These are phyloP conservation scores for Amanita fuliginea DNA, from an alignment of 768 basidiomycete genomes.

Conservation along the genomic window DNA sequence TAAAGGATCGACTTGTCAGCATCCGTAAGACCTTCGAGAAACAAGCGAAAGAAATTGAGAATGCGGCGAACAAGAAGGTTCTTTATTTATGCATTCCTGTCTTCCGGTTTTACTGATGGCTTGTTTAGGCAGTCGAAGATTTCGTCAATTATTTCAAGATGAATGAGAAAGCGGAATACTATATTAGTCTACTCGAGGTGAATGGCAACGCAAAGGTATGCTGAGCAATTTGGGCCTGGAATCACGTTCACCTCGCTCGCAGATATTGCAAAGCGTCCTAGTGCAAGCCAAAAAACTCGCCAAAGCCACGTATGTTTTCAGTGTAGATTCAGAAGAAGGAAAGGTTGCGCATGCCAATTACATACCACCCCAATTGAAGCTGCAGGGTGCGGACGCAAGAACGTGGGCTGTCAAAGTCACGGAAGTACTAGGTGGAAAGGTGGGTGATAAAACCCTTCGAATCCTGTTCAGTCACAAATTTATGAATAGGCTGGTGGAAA, in stretches of 20 bases:
- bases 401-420: slow-evolving; percentile 77
- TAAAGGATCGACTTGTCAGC: slow-evolving; percentile 61
- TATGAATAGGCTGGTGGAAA: slow-evolving; percentile 79
- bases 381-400: slow-evolving; percentile 69
- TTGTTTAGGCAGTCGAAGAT: slow-evolving; percentile 52
- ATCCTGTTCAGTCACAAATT: not conserved
- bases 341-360: slow-evolving; percentile 87
- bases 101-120: not conserved
- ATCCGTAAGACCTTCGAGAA: slow-evolving; percentile 82
- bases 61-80: slow-evolving; percentile 69
- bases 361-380: slow-evolving; percentile 47
- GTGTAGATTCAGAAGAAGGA: slow-evolving; percentile 50
- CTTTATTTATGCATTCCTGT: slow-evolving; percentile 8
- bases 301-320: slow-evolving; percentile 87
- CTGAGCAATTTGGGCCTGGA: not conserved
- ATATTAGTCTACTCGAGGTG: slow-evolving; percentile 61
- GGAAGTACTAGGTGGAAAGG: slow-evolving; percentile 86
- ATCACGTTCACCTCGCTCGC: slow-evolving; percentile 3
- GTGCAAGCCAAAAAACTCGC: slow-evolving; percentile 68
- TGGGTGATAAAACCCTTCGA: slow-evolving; percentile 17
- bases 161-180: slow-evolving; percentile 58
- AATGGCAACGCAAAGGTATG: slow-evolving; percentile 79
- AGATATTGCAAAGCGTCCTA: slow-evolving; percentile 71
- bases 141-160: slow-evolving; percentile 68
- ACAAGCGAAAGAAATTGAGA: slow-evolving; percentile 72